phyloP scores from a whole-genome alignment of 306 rosid genomes.

The Malus domestica region ASM211411v1 NC_041795.1:3410501-3411000 shows the following conservation, averaged over 20 bases:
- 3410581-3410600: constrained; percentile 95
- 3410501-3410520: constrained; percentile 68
- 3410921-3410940: constrained; percentile 73
- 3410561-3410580: constrained; percentile 87
- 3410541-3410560: constrained; percentile 84
- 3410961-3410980: constrained; percentile 81
- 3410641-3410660: constrained; percentile 99
- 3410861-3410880: constrained; percentile 66
- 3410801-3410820: constrained; percentile 49
- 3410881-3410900: constrained; percentile 88
- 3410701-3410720: constrained; percentile 97
- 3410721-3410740: constrained; percentile 67
- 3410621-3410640: constrained; percentile 84
- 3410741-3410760: constrained; percentile 54
- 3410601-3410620: constrained; percentile 99
- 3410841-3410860: constrained; percentile 72
- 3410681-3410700: constrained; percentile 92
- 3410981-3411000: constrained; percentile 87
- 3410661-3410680: constrained; percentile 83
- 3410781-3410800: constrained; percentile 40
- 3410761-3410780: constrained; percentile 36
- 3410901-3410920: constrained; percentile 64
- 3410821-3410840: constrained; percentile 78
- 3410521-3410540: constrained; percentile 76
- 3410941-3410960: constrained; percentile 80